Base-by-base conservation (phyloP, 495 filamentous ascomycete species). In the Hyaloscypha finlandica region DNA sequence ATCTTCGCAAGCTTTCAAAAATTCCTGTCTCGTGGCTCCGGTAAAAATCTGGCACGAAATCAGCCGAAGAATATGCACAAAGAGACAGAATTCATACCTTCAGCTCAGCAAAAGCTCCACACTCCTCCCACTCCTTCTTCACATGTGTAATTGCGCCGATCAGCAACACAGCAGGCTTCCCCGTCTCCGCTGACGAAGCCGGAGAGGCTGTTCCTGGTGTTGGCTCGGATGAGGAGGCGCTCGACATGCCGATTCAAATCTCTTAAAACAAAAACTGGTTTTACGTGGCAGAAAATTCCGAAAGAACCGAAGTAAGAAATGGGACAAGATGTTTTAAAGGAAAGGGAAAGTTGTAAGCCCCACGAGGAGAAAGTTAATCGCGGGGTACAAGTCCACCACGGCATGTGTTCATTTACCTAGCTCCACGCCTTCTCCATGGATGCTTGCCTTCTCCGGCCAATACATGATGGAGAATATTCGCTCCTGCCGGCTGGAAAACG, bases 71-170 rank as follows among this genome's bases (percentile, higher is more conserved):
- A 52, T 20, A 16, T 54, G 29, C 16, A 56, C 29, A 48, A 64
- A 39, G 14, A 30, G 31, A 48, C 14, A 53, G 11, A 11, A 48
- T 31, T 45, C 62, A 20, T 68, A 88, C 86, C 77, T 85, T 86
- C 54, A 89, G 76, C 8, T 77, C 81, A 52, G 85, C 75, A 25
- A 85, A 75, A 0, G 80, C 81, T 1, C 78, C 77, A 39, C 86
- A 75, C 37, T 78, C 79, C 68, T 85, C 79, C 86, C 85, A 88
- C 71, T 88, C 84, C 62, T 80, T 80, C 59, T 80, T 56, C 19
- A 53, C 67, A 52, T 73, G 71, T 11, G 62, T 77, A 55, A 89
- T 81, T 25, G 74, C 80, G 61, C 86, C 86, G 68, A 88, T 82
- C 58, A 88, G 76, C 20, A 89, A 80, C 25, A 85, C 83, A 56